A percentile compares a stretch with the other conserved stretches of the same genome.
Evolutionary conservation across 2,329 filamentous ascomycete species (phyloP).

Genomic region (Periconia sp.): DNA sequence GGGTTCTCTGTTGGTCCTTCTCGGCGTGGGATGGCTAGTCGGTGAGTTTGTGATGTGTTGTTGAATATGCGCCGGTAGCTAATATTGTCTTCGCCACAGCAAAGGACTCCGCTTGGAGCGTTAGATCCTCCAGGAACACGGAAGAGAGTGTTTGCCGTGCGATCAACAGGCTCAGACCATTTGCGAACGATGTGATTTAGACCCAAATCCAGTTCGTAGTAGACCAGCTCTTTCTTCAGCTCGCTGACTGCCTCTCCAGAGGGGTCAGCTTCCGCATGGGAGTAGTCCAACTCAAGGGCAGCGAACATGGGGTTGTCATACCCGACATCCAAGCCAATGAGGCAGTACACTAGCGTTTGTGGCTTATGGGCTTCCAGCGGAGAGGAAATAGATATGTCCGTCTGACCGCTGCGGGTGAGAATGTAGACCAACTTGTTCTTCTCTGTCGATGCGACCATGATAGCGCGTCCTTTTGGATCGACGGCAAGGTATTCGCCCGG

Average conservation of each 20-base stretch:
- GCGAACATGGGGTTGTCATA: constrained; percentile 98
- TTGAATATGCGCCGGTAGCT: constrained; percentile 94
- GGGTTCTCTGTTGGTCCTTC: constrained; percentile 91
- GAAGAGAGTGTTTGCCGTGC: constrained; percentile 87
- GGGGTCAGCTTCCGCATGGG: constrained; percentile 87
- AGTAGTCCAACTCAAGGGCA: constrained; percentile 90
- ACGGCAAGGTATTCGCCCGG: constrained; percentile 95
- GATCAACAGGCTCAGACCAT: constrained; percentile 93
- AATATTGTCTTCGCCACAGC: constrained; percentile 92
- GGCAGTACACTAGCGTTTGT: constrained; percentile 85
- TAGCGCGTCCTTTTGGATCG: constrained; percentile 94
- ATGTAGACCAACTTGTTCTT: constrained; percentile 99
- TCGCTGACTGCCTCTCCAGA: constrained; percentile 82
- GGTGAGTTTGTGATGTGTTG: constrained; percentile 74
- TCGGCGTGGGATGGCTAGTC: constrained; percentile 86
- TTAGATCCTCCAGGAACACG: constrained; percentile 94
- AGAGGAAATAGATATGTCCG: constrained; percentile 94
- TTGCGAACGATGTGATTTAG: constrained; percentile 96
- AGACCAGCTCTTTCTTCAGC: constrained; percentile 88
- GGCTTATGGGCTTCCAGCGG: constrained; percentile 95
- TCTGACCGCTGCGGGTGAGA: constrained; percentile 91
- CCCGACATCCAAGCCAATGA: constrained; percentile 90
- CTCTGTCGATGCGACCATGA: constrained; percentile 90
- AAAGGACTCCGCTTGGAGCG: constrained; percentile 91
- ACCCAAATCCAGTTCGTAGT: constrained; percentile 96